Percentiles rank a stretch among this genome's conserved stretches.
Evolutionary conservation across 148 eudicot genomes (phyloP).

Genomic region (Rhododendron williamsianum): DNA sequence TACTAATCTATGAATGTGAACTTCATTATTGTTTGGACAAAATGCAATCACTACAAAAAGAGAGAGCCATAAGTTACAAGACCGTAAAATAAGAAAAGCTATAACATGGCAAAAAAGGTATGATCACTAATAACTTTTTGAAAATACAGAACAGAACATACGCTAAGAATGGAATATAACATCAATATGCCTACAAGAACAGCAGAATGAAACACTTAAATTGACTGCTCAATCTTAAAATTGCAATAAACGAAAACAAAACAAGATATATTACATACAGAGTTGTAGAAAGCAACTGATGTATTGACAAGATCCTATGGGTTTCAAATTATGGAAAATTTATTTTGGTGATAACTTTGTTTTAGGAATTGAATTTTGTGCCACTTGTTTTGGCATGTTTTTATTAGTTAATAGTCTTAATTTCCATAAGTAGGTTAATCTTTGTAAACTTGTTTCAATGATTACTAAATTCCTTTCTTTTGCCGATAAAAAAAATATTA

Average conservation of each 20-base stretch:
- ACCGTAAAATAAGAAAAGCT: neutral
- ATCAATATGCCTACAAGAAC: neutral
- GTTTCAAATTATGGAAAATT: neutral
- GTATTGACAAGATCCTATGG: neutral
- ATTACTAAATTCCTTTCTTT: too few species aligned
- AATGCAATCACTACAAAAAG: slow-evolving; percentile 72
- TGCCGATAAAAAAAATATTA: neutral
- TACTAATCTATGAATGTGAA: slow-evolving; percentile 59
- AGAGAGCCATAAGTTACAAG: neutral
- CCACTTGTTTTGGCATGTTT: neutral
- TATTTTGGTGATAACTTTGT: neutral
- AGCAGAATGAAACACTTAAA: neutral
- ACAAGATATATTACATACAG: neutral
- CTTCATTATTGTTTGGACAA: slow-evolving; percentile 91
- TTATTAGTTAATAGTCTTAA: neutral
- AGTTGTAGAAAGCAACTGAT: neutral
- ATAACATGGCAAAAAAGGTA: neutral
- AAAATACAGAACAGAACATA: neutral
- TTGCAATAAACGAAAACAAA: neutral
- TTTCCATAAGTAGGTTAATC: neutral
- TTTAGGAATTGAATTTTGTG: neutral
- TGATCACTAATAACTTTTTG: neutral
- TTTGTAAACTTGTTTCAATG: too few species aligned
- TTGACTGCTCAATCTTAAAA: neutral
- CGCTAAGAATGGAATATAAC: neutral